phyloP scores from a whole-genome alignment of 805 yeast species.

The Lachancea dasiensis region DNA sequence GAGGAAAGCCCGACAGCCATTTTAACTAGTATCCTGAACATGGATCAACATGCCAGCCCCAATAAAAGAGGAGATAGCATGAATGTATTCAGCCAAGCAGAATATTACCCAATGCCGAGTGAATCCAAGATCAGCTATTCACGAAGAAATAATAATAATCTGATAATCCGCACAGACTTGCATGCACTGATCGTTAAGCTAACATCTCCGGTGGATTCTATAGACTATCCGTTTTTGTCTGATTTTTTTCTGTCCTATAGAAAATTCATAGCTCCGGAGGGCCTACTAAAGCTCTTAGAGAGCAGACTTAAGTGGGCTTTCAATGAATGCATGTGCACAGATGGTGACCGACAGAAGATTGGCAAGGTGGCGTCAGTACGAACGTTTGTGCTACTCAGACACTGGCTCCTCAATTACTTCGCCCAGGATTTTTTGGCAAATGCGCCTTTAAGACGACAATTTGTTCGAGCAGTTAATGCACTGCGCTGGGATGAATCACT shows the following conservation, averaged over 20 bases:
- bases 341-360: conserved; percentile 33
- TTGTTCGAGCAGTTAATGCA: conserved; percentile 38
- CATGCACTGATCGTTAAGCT: conserved; percentile 46
- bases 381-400: conserved; percentile 80
- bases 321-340: conserved; percentile 22
- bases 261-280: conserved; percentile 52
- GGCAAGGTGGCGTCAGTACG: conserved; percentile 70
- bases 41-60: neutral
- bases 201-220: conserved; percentile 59
- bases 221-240: conserved; percentile 72
- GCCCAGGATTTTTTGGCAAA: conserved; percentile 70
- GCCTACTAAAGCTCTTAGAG: conserved; percentile 54
- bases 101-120: conserved; percentile 8
- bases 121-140: conserved; percentile 5
- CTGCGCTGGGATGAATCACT: neutral
- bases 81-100: conserved; percentile 4
- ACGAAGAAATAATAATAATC: neutral
- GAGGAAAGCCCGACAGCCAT: neutral
- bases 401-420: conserved; percentile 86
- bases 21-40: neutral
- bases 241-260: conserved; percentile 87
- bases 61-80: neutral
- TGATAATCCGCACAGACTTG: conserved; percentile 11
- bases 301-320: conserved; percentile 72
- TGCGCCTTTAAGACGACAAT: conserved; percentile 40